Evolutionary conservation across 129 eudicot genomes (phyloP), one percentile per base, ranked within the genome.

Genomic region (Pseudognaphalium luteoalbum): DNA sequence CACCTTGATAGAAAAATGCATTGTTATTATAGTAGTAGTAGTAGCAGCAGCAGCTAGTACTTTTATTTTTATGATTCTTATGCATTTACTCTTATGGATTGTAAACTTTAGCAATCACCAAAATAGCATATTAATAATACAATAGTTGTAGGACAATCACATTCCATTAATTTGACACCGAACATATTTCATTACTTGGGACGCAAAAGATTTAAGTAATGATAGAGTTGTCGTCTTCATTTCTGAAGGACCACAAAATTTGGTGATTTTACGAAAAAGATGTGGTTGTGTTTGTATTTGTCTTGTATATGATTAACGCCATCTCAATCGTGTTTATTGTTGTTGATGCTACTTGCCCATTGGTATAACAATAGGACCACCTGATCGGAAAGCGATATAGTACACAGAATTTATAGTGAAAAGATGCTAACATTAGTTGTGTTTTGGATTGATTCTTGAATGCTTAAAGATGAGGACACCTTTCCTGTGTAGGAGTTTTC

Each of bases 151-250:
- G 33, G 32, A 60, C 66, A 22, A 60, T 25, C 5, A 9, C 5
- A 60, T 20, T 60, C 17, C 33, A 60, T 20, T 60, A 60, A 60
- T 60, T 14, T 7, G 16, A 19, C 34, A 60, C 34, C 10, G 66
- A 25, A 60, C 66, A 60, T 22, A 60, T 25, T 60, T 60, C 66
- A 25, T 25, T 61, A 61, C 11, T 25, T 61, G 35, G 54, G 54
- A 12, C 54, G n/a, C n/a, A 47, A 14, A 47, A 47, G 6, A 25
- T 25, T 25, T 34, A 61, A 61, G 66, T 61, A 61, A 61, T 17
- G 14, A 25, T 61, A 61, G 66, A 61, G 66, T 61, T 61, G 66
- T 61, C 66, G 16, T 61, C 15, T 22, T 61, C 66, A 11, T 61
- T 25, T 5, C 11, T 20, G 17, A 60, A 25, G 66, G 66, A 61